Conservation (phyloP, 140 eudicot species). For the Oenanthe javanica region DNA sequence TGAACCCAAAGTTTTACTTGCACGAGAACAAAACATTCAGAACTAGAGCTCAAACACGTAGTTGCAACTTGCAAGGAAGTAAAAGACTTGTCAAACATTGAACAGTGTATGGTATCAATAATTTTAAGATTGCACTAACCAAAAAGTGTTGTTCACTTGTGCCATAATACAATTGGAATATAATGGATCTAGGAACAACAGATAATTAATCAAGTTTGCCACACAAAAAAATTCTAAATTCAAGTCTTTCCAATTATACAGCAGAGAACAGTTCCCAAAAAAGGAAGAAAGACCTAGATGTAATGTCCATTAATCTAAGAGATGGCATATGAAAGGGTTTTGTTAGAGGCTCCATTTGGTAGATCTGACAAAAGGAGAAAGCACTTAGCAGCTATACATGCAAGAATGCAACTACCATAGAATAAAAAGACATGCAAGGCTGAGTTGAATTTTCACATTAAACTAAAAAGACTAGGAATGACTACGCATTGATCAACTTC, state of each 20-base stretch:
- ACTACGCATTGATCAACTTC: neutral
- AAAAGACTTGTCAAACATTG: neutral
- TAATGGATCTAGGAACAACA: neutral
- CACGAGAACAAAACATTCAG: neutral
- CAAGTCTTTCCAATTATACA: neutral
- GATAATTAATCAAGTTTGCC: neutral
- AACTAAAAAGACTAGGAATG: neutral
- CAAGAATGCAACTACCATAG: neutral
- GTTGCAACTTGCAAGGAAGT: neutral
- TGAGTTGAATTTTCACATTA: neutral
- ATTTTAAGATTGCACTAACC: neutral
- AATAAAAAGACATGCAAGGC: neutral
- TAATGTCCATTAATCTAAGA: neutral
- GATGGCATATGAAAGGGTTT: neutral
- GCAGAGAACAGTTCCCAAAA: neutral
- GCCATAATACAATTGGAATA: neutral
- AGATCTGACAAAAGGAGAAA: neutral
- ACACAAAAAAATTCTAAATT: neutral
- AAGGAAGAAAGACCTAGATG: neutral
- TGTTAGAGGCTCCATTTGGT: neutral
- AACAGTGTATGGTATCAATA: neutral
- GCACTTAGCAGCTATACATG: neutral
- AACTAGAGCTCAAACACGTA: neutral
- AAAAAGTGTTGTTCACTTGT: neutral
- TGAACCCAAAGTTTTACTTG: neutral